Conservation (phyloP, 2,329 filamentous ascomycete species). For the Fusarium sp. region DNA sequence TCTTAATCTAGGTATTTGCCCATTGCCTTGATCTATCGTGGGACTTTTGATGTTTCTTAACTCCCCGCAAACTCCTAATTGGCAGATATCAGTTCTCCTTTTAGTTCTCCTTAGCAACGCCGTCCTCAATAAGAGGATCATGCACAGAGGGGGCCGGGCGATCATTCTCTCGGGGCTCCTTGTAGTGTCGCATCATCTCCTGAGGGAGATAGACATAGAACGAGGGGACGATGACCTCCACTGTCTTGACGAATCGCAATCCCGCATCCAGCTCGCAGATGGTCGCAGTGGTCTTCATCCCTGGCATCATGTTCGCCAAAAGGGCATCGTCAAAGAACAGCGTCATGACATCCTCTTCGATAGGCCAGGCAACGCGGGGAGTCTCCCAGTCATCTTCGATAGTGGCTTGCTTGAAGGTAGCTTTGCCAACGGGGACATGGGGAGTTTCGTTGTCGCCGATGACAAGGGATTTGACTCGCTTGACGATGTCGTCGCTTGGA, state of each 20-base stretch:
- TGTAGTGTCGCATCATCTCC: conserved; percentile 77
- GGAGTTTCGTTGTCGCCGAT: conserved; percentile 52
- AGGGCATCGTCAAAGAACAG: conserved; percentile 78
- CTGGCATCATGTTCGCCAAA: conserved; percentile 68
- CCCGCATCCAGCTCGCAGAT: conserved; percentile 74
- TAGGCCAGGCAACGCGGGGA: conserved; percentile 32
- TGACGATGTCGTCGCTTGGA: conserved; percentile 58
- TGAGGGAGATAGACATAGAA: conserved; percentile 78
- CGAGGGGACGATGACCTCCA: conserved; percentile 69
- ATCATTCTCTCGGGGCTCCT: conserved; percentile 64
- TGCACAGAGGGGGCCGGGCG: conserved; percentile 63
- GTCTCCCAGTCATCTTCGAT: conserved; percentile 66
- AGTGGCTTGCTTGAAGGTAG: conserved; percentile 60
- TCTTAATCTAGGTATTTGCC: not conserved
- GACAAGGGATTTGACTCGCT: conserved; percentile 61
- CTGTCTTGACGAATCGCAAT: conserved; percentile 74
- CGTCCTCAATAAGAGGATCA: conserved; percentile 49
- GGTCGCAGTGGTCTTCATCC: conserved; percentile 73
- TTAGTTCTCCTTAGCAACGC: conserved; percentile 37
- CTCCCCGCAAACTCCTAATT: not conserved
- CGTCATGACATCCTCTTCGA: conserved; percentile 45
- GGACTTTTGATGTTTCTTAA: no score
- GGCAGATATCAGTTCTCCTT: not conserved
- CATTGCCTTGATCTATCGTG: no score
- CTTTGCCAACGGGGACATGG: conserved; percentile 61